Evolutionary conservation across 805 yeast species (phyloP).

Genomic region (Blastobotrys americana): DNA sequence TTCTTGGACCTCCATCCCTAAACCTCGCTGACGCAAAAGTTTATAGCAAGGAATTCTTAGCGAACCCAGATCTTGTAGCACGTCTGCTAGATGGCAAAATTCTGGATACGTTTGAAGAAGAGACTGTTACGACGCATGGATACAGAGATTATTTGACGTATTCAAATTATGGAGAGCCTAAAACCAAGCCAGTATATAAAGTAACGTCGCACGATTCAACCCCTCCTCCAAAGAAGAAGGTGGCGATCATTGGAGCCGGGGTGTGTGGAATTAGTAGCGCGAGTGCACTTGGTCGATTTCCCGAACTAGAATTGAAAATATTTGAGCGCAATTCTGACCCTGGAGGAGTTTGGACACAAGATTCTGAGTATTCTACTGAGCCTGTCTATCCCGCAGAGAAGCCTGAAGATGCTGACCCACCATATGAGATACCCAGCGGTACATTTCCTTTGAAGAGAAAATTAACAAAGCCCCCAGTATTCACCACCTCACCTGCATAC

Average conservation of each 20-base stretch:
- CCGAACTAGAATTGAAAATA: conserved; percentile 3
- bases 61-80: not conserved
- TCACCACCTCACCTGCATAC: conserved; percentile 7
- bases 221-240: not conserved
- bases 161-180: not conserved
- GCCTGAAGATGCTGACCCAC: conserved; percentile 3
- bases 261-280: conserved; percentile 1
- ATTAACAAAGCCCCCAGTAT: not conserved
- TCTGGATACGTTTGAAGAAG: not conserved
- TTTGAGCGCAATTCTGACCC: conserved; percentile 5
- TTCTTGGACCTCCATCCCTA: not conserved
- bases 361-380: not conserved
- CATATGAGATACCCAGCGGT: conserved; percentile 2
- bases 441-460: conserved; percentile 3
- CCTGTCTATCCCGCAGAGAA: conserved; percentile 5
- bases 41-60: not conserved
- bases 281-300: conserved; percentile 5
- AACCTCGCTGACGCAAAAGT: not conserved
- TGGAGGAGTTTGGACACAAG: conserved; percentile 12
- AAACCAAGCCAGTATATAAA: not conserved
- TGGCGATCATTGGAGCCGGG: conserved; percentile 9
- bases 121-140: not conserved
- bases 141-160: not conserved
- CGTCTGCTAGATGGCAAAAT: not conserved
- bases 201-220: too few species aligned